Percentiles rank a stretch among this genome's conserved stretches.
phyloP scores from a whole-genome alignment of 2,329 filamentous ascomycete genomes.

The Didymellaceae sp. region DNA sequence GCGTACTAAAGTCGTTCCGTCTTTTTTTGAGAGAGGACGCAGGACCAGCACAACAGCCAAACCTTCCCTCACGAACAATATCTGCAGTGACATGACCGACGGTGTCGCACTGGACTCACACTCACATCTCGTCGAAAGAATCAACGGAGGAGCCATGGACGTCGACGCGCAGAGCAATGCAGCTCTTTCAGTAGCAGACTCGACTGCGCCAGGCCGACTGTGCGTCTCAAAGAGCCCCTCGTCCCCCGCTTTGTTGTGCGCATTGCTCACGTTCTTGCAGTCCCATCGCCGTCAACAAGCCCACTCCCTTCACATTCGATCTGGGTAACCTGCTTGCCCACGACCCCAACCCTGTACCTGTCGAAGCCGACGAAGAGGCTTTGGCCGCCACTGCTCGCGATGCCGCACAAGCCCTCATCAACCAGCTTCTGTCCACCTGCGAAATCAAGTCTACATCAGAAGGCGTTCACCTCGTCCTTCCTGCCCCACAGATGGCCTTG shows the following conservation, averaged over 20 bases:
- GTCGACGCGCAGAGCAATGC: slow-evolving; percentile 30
- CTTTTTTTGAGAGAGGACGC: slow-evolving; percentile 4
- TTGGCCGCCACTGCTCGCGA: slow-evolving; percentile 81
- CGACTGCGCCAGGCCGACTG: slow-evolving; percentile 41
- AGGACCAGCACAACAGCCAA: slow-evolving; percentile 8
- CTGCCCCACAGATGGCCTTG: slow-evolving; percentile 70
- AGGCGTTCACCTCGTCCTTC: slow-evolving; percentile 81
- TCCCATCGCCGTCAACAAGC: slow-evolving; percentile 64
- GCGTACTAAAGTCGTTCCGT: slow-evolving; percentile 26
- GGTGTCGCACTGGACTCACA: slow-evolving; percentile 34
- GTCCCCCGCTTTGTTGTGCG: slow-evolving; percentile 1
- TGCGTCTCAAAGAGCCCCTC: slow-evolving; percentile 23
- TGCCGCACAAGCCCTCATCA: slow-evolving; percentile 88
- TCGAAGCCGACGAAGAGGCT: slow-evolving; percentile 66
- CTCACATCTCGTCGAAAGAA: slow-evolving; percentile 38
- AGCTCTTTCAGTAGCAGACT: slow-evolving; percentile 42
- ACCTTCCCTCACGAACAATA: background rate
- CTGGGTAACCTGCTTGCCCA: slow-evolving; percentile 84
- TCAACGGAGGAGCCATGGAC: slow-evolving; percentile 44
- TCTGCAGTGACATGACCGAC: slow-evolving; percentile 41
- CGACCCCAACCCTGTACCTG: slow-evolving; percentile 81
- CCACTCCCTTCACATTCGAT: slow-evolving; percentile 91
- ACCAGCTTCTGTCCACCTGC: slow-evolving; percentile 91
- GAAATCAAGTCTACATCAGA: slow-evolving; percentile 72
- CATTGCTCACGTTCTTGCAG: slow-evolving; percentile 26